Evolutionary conservation across 2,329 filamentous ascomycete genomes (phyloP), one percentile per base, ranked within the genome.

Genomic region (Xylaria sp.): DNA sequence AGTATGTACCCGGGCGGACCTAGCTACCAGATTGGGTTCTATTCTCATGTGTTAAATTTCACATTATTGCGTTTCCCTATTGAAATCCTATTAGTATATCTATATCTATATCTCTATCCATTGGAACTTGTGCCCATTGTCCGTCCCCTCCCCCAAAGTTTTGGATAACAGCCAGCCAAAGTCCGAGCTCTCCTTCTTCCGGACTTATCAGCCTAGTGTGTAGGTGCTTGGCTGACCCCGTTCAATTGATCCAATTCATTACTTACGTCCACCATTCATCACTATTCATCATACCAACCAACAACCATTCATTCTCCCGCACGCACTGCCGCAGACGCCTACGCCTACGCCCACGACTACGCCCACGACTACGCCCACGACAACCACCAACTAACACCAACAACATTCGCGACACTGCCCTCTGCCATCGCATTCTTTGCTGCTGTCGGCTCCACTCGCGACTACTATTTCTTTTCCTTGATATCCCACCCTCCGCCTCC

Each of bases 341-440:
- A 25, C 48, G 18, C 1, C 48, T n/a, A 66, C 8, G 32, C 8
- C 63, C 42, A 23, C 51, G n/a, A 18, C 51, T 6, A 66, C 8
- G 2, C 32, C 65, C 35, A 27, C 51, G n/a, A 18, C 51, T 10
- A 66, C n/a, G n/a, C n/a, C 65, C 40, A 27, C 51, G 21, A 18
- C 29, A 8, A 51, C 27, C 12, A 53, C 25, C 10, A 29, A 44
- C 42, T 18, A 44, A n/a, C 44, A 12, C 21, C 44, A 18, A 62
- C 65, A 35, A 57, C 66, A 50, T 64, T 66, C 57, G 68, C 66
- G 69, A 69, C 63, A 71, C 69, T 72, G 68, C 65, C 47, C 51
- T 55, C 60, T 55, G 60, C 68, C 60, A 64, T 66, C 60, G 58
- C 63, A 68, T 65, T 63, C 54, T 60, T 64, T 60, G 61, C 58